Percentiles rank a stretch among this genome's conserved stretches.
Evolutionary conservation across 441 rosid genomes (phyloP).

Genomic region (Adansonia rubrostipa): DNA sequence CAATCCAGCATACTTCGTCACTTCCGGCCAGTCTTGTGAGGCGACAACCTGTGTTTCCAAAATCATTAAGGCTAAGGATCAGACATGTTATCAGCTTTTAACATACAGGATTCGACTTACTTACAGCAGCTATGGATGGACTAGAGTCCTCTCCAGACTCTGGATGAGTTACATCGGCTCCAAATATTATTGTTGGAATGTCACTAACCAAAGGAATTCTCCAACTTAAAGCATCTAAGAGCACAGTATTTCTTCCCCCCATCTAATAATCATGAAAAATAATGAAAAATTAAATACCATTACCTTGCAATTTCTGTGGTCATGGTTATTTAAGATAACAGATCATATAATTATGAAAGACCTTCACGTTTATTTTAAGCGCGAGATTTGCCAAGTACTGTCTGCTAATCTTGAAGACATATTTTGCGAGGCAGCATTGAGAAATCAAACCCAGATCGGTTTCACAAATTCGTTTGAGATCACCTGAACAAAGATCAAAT

Average conservation of each 20-base stretch:
- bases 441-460: constrained; percentile 88
- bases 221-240: constrained; percentile 93
- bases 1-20: constrained; percentile 91
- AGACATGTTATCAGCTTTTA: not conserved
- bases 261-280: constrained; percentile 47
- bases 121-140: constrained; percentile 96
- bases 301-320: too few species aligned
- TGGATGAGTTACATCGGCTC: constrained; percentile 97
- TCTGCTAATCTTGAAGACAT: constrained; percentile 88
- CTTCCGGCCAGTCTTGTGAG: constrained; percentile 99
- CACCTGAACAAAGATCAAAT: constrained; percentile 48
- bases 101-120: too few species aligned
- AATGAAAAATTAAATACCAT: not conserved
- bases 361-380: constrained; percentile 91
- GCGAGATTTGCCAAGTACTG: constrained; percentile 88
- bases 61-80: not conserved
- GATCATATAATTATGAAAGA: constrained; percentile 8
- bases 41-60: constrained; percentile 75
- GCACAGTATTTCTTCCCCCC: constrained; percentile 98
- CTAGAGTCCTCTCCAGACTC: constrained; percentile 96
- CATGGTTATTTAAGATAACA: too few species aligned
- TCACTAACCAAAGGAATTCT: constrained; percentile 92
- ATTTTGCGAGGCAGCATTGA: constrained; percentile 84
- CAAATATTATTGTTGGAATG: constrained; percentile 93
- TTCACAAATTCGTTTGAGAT: constrained; percentile 87